Evolutionary conservation across 1,284 basidiomycete species (phyloP).

Genomic region (Melanopsichium pennsylvanicum): DNA sequence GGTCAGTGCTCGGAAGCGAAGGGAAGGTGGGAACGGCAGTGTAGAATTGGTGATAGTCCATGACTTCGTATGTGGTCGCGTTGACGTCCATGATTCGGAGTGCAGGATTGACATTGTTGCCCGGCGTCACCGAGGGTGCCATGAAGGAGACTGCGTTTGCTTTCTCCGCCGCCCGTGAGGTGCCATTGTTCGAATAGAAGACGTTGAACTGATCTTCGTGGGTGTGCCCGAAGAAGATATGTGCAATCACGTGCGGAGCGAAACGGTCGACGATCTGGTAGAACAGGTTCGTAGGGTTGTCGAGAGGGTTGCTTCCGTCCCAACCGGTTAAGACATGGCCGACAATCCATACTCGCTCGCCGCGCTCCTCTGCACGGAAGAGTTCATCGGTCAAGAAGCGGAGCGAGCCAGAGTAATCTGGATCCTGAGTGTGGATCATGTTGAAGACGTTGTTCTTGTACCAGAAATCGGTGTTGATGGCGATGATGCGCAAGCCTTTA

Average conservation of each 20-base stretch:
- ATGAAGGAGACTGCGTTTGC: constrained; percentile 69
- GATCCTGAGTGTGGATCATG: constrained; percentile 77
- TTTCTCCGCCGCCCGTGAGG: constrained; percentile 8
- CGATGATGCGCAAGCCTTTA: constrained; percentile 77
- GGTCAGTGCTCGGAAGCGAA: constrained; percentile 69
- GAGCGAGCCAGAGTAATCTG: constrained; percentile 78
- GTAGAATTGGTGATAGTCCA: constrained; percentile 63
- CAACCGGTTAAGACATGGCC: constrained; percentile 81
- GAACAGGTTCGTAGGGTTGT: constrained; percentile 56
- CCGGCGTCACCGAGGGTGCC: constrained; percentile 76
- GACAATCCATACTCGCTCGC: constrained; percentile 74
- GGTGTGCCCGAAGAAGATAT: constrained; percentile 82
- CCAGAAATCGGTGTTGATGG: constrained; percentile 75
- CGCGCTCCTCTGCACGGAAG: constrained; percentile 67
- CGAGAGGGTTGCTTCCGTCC: constrained; percentile 73
- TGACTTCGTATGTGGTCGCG: constrained; percentile 68
- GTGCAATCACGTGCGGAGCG: constrained; percentile 78
- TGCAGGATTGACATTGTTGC: constrained; percentile 78
- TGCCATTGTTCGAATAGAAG: constrained; percentile 79
- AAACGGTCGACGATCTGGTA: constrained; percentile 77
- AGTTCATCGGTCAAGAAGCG: constrained; percentile 81
- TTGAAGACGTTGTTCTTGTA: constrained; percentile 73
- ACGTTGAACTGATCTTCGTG: constrained; percentile 83
- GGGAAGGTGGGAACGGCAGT: constrained; percentile 43
- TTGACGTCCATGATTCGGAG: constrained; percentile 82